Conservation (phyloP, 352 stramenopile species). For the Pythium volutum region DNA sequence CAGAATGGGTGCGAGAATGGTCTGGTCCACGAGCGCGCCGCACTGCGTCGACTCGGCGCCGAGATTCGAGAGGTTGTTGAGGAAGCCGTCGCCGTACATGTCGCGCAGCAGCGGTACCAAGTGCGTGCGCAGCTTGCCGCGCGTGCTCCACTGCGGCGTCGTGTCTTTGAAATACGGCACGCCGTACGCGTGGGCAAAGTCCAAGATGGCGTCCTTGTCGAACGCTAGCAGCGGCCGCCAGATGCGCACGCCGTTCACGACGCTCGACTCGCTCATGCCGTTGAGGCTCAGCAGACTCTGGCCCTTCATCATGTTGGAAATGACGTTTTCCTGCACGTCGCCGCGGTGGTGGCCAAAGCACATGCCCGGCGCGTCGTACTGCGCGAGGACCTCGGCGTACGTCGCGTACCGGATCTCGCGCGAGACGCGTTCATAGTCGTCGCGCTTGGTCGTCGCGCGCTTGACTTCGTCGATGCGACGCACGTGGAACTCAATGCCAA, state of each 20-base stretch:
- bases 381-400: constrained; percentile 86
- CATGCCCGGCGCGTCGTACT: constrained; percentile 83
- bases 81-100: constrained; percentile 92
- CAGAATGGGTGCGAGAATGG: constrained; percentile 63
- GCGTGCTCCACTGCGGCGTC: constrained; percentile 95
- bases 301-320: constrained; percentile 97
- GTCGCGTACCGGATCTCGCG: constrained; percentile 92
- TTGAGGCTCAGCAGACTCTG: constrained; percentile 91
- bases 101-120: constrained; percentile 93
- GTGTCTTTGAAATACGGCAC: constrained; percentile 98
- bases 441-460: constrained; percentile 87
- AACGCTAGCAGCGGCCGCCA: constrained; percentile 93
- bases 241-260: constrained; percentile 78
- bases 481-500: constrained; percentile 78
- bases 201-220: constrained; percentile 94
- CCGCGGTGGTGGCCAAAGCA: constrained; percentile 96
- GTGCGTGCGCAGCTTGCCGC: constrained; percentile 94
- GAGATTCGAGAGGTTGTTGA: constrained; percentile 79
- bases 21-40: constrained; percentile 55
- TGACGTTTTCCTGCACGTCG: constrained; percentile 98
- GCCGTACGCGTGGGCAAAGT: constrained; percentile 94
- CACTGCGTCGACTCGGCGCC: constrained; percentile 80
- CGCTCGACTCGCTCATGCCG: constrained; percentile 88
- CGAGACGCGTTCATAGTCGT: constrained; percentile 95
- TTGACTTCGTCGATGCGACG: constrained; percentile 92